Evolutionary conservation across 495 filamentous ascomycete species (phyloP), one percentile per base, ranked within the genome.

Genomic region (Hypoxylon crocopeplum): DNA sequence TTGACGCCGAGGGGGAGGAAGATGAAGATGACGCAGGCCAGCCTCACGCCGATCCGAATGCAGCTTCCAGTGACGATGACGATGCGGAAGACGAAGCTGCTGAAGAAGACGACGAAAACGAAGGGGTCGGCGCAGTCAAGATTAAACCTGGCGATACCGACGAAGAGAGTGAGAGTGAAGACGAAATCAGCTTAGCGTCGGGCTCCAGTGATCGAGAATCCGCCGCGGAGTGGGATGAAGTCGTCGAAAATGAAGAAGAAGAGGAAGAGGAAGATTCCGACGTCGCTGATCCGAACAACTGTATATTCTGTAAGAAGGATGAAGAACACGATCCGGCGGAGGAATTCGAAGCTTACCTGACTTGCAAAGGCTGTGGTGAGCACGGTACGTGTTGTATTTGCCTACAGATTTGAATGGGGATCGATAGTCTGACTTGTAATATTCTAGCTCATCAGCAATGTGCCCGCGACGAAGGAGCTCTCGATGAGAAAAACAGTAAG

Each of bases 361-460:
- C 88, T 48, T 97, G 93, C 71, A 76, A 73, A 52, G 82, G 87
- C 54, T 98, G 94, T 74, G 89, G 86, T 47, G 90, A 96, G 72
- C 91, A 96, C 77, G 88, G 93, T 98, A 75, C 72, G 91, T 87
- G 5, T 21, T 48, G 21, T 53, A 6, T 22, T 51, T 51, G 50
- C 52, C 69, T 51, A 61, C 63, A 64, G 70, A 53, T 34, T 5
- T 34, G 32, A 34, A 34, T 6, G 7, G 3, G 12, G 12, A 34
- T 34, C 4, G 32, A 2, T n/a, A 5, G 32, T 3, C 32, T 34
- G 32, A 34, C 32, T 34, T 11, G 32, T 3, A 2, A 34, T 7
- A 34, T 7, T 13, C n/a, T 75, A 92, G 93, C 93, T 53, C 93
- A 98, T 81, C 86, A 89, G 66, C 90, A 97, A 84, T 98, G 93